Conservation (phyloP, 1,284 basidiomycete species). For the Cystobasidium sp. region DNA sequence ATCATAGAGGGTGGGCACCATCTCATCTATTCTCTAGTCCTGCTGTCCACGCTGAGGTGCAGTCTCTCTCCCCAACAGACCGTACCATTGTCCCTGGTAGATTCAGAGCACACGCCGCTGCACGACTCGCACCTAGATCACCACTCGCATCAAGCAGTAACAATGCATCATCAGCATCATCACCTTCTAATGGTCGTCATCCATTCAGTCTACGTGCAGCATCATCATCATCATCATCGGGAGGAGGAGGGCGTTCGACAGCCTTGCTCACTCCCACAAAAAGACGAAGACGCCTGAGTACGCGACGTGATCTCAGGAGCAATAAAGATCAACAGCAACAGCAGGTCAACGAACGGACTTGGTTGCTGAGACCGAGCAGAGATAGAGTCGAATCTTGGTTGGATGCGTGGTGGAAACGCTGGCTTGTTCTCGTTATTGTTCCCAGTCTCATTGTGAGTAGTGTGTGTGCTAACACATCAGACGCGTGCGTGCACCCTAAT, state of each 20-base stretch:
- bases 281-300: slow-evolving; percentile 19
- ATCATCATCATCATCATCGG: not conserved
- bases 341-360: slow-evolving; percentile 40
- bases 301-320: slow-evolving; percentile 16
- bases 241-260: not conserved
- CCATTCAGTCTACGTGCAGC: not conserved
- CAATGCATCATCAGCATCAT: too few species aligned
- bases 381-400: slow-evolving; percentile 61
- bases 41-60: not conserved
- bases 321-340: not conserved
- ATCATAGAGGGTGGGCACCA: slow-evolving; percentile 30
- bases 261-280: slow-evolving; percentile 21
- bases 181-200: not conserved
- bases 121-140: not conserved
- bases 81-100: slow-evolving; percentile 30
- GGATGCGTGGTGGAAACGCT: slow-evolving; percentile 61
- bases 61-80: slow-evolving; percentile 15
- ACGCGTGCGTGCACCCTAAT: not conserved
- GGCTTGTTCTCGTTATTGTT: slow-evolving; percentile 60
- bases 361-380: slow-evolving; percentile 56
- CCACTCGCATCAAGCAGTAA: not conserved
- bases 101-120: slow-evolving; percentile 14
- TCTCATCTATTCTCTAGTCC: not conserved
- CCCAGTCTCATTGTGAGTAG: slow-evolving; percentile 60
- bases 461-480: not conserved